Evolutionary conservation across 257 asterid genomes (phyloP).

Genomic region (Lantana camara): DNA sequence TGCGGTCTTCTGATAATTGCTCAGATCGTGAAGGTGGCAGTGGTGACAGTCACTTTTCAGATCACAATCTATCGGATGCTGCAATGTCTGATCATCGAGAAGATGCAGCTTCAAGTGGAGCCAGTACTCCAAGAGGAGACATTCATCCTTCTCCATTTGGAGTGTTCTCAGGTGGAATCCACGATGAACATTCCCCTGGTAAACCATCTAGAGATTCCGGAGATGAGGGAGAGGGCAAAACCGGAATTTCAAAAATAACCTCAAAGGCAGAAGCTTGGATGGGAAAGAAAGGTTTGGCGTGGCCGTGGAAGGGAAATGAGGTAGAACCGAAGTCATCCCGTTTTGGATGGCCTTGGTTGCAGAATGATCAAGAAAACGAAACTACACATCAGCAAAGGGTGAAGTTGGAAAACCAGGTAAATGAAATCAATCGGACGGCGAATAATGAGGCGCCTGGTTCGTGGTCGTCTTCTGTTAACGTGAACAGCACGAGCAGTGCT

Average conservation of each 20-base stretch:
- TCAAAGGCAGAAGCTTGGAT: conserved; percentile 91
- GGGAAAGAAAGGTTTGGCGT: conserved; percentile 55
- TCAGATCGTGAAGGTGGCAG: conserved; percentile 65
- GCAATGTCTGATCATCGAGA: conserved; percentile 55
- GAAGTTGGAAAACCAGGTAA: conserved; percentile 49
- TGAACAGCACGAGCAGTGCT: conserved; percentile 84
- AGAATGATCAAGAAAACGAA: conserved; percentile 63
- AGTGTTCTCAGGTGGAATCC: conserved; percentile 43
- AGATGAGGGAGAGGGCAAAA: conserved; percentile 72
- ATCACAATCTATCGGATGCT: conserved; percentile 49
- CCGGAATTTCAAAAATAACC: conserved; percentile 65
- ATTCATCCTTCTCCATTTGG: conserved; percentile 55
- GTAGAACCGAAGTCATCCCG: conserved; percentile 58
- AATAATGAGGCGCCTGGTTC: conserved; percentile 69
- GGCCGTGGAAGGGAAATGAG: conserved; percentile 92
- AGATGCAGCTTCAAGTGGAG: conserved; percentile 84
- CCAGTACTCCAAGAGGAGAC: conserved; percentile 94
- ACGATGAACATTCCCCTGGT: conserved; percentile 41
- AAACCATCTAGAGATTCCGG: conserved; percentile 61
- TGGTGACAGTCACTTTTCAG: conserved; percentile 62
- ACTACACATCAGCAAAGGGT: conserved; percentile 41
- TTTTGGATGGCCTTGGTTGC: conserved; percentile 81
- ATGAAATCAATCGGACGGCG: conserved; percentile 42
- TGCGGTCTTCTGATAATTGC: conserved; percentile 56
- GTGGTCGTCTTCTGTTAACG: conserved; percentile 75